A percentile compares a stretch with the other conserved stretches of the same genome.
phyloP scores from a whole-genome alignment of 1,284 basidiomycete species.

The Agaricales sp. region DNA sequence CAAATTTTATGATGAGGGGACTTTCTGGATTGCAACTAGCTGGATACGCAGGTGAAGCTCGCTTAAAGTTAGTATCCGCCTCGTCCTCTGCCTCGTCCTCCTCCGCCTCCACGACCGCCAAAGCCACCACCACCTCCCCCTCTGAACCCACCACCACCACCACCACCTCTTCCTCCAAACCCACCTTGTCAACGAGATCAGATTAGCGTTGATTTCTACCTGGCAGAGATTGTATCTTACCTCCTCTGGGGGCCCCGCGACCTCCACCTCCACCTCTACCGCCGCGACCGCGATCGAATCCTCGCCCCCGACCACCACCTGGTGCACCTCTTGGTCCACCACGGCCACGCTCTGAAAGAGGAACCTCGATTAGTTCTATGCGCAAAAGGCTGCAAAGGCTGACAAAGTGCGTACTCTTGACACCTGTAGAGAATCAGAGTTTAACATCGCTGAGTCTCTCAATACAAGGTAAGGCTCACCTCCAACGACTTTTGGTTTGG shows the following conservation, averaged over 20 bases:
- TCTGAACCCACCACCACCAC: conserved; percentile 26
- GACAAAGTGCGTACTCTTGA: conserved; percentile 47
- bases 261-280: conserved; percentile 27
- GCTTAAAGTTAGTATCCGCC: conserved; percentile 33
- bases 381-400: too few relatives aligned
- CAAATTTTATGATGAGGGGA: conserved; percentile 36
- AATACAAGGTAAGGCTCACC: too few relatives aligned
- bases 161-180: conserved; percentile 22
- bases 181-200: conserved; percentile 10
- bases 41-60: conserved; percentile 36
- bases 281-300: conserved; percentile 25
- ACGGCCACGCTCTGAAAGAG: conserved; percentile 44
- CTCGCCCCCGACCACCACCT: conserved; percentile 35
- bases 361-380: conserved; percentile 9
- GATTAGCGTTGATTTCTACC: conserved; percentile 22
- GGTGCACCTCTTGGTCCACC: conserved; percentile 28
- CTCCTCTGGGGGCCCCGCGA: conserved; percentile 30
- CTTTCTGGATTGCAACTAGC: conserved; percentile 33
- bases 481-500: conserved; percentile 84
- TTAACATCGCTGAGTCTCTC: conserved; percentile 4
- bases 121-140: conserved; percentile 26
- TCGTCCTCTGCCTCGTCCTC: conserved; percentile 27
- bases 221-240: conserved; percentile 23
- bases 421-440: conserved; percentile 22
- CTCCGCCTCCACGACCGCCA: conserved; percentile 22